Evolutionary conservation across 2,329 filamentous ascomycete genomes (phyloP), one percentile per base, ranked within the genome.

Genomic region (Salinomyces thailandicus): DNA sequence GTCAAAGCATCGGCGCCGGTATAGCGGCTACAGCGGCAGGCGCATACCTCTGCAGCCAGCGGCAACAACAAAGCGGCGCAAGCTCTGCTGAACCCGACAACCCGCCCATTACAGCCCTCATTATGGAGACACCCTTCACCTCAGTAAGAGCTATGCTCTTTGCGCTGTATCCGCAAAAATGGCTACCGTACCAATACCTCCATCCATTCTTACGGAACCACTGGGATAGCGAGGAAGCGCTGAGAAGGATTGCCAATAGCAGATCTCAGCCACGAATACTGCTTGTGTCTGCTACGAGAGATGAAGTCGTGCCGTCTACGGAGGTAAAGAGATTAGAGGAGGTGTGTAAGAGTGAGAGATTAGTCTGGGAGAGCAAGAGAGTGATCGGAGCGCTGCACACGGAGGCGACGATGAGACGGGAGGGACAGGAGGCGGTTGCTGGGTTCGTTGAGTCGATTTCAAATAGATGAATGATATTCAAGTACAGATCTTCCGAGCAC

Each of bases 41-140:
- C 2, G 50, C 47, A 18, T 58, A 65, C 58, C 42, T 62, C 51
- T 53, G 22, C 54, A 69, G 4, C 8, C 2, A 30, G 14, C 27
- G 14, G 8, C 11, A 15, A 8, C 9, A 8, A 26, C 9, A n/a
- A 9, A n/a, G 22, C 9, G n/a, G n/a, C n/a, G n/a, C n/a, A n/a
- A n/a, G n/a, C 22, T 26, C 8, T 26, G 8, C 22, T 26, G 8
- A 8, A 26, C n/a, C n/a, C 8, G 22, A 22, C 44, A 61, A 31
- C 63, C 20, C n/a, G 29, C 28, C 20, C 0, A 55, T 73, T 7
- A 47, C 50, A 2, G 63, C 71, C 1, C 43, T 89, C 34, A 65
- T 89, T 8, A 66, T 89, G 2, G 83, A 89, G 53, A 86, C 83
- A 0, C 82, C 83, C 0, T 86, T 86, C 44, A 72, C 78, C 1